Conservation (phyloP, 2,329 filamentous ascomycete species). For the Epichloe elymi region DNA sequence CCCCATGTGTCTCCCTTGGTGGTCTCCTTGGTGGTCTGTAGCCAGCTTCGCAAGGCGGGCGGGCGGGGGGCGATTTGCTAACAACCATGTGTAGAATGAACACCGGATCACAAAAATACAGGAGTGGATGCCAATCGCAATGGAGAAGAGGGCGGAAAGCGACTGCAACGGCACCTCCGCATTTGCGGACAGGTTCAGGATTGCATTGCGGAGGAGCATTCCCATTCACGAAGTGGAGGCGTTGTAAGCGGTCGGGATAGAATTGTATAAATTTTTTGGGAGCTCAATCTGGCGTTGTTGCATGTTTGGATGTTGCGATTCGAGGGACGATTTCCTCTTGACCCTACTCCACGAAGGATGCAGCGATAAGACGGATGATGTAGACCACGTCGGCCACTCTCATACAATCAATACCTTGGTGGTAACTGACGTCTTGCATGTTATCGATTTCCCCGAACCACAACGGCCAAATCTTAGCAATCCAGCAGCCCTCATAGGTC, state of each 20-base stretch:
- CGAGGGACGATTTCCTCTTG: too few species aligned
- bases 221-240: conserved; percentile 5
- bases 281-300: too few species aligned
- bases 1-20: too few species aligned
- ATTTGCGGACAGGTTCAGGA: conserved; percentile 40
- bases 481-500: conserved; percentile 5
- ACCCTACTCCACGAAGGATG: too few species aligned
- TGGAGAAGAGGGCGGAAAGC: conserved; percentile 39
- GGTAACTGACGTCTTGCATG: background rate
- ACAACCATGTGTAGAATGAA: conserved; percentile 30
- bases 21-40: too few species aligned
- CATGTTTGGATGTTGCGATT: too few species aligned
- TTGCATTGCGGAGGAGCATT: conserved; percentile 28
- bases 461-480: conserved; percentile 1
- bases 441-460: background rate
- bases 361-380: too few species aligned
- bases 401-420: too few species aligned
- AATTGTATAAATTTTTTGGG: too few species aligned
- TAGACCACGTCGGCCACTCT: too few species aligned
- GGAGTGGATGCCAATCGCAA: conserved; percentile 46
- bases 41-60: too few species aligned
- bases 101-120: conserved; percentile 52
- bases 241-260: background rate
- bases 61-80: background rate
- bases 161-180: conserved; percentile 38